Percentiles rank a stretch among this genome's conserved stretches.
phyloP scores from a whole-genome alignment of 1,284 basidiomycete genomes.

The Leccinum angustisporum region DNA sequence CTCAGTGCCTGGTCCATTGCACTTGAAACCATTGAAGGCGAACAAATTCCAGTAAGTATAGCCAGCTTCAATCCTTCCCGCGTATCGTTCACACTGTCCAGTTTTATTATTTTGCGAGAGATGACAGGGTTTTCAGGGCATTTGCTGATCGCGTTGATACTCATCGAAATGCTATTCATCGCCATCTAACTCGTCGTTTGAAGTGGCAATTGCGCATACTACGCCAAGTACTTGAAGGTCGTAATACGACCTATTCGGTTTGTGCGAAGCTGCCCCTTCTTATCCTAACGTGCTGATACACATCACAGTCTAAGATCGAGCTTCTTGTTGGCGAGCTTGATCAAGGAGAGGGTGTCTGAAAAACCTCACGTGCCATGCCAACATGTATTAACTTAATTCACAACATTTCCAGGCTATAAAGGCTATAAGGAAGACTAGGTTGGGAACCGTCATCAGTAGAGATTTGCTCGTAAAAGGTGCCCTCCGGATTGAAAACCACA shows the following conservation, averaged over 20 bases:
- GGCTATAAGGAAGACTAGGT: not conserved
- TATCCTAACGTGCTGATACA: constrained; percentile 8
- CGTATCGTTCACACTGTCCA: constrained; percentile 30
- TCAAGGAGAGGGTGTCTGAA: constrained; percentile 52
- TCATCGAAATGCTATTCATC: constrained; percentile 51
- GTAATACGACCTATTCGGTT: constrained; percentile 63
- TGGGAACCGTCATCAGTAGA: not conserved
- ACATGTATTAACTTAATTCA: constrained; percentile 6
- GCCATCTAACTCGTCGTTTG: constrained; percentile 50
- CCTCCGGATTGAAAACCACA: constrained; percentile 60
- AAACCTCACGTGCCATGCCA: not conserved
- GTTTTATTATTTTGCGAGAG: constrained; percentile 79
- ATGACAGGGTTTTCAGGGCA: constrained; percentile 73
- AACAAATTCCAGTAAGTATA: constrained; percentile 61
- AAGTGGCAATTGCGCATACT: constrained; percentile 73
- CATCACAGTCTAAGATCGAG: constrained; percentile 63
- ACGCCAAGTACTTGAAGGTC: constrained; percentile 60
- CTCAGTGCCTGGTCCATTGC: constrained; percentile 71
- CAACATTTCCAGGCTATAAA: not conserved
- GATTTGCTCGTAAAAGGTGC: constrained; percentile 79
- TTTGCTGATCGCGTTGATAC: constrained; percentile 61
- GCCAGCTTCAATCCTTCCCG: not conserved
- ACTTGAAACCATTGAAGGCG: constrained; percentile 49
- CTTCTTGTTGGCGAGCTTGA: constrained; percentile 60
- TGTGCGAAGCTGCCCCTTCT: constrained; percentile 25